Conservation (phyloP, 2,329 filamentous ascomycete genomes). For the Ascochyta clinopodiicola region DNA sequence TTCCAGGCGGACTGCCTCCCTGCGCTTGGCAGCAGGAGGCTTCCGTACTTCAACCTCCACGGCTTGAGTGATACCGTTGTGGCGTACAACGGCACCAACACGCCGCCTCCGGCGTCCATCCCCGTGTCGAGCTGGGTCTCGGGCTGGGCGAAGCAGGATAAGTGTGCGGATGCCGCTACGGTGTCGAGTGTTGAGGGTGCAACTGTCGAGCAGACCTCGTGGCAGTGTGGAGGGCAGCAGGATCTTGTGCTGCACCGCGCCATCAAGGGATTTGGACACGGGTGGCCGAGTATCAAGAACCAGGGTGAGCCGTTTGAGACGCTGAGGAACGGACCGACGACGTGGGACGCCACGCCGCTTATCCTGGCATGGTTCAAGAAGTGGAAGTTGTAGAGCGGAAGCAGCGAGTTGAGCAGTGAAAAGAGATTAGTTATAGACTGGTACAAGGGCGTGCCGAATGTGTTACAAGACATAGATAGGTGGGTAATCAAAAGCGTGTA, state of each 20-base stretch:
- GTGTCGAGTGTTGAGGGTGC: slow-evolving; percentile 12
- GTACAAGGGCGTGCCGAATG: no score
- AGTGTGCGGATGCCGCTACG: slow-evolving; percentile 4
- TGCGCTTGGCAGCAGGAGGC: not conserved
- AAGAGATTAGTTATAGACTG: no score
- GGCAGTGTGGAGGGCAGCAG: slow-evolving; percentile 9
- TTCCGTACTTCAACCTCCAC: slow-evolving; percentile 32
- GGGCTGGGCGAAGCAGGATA: slow-evolving; percentile 18
- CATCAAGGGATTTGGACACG: slow-evolving; percentile 32
- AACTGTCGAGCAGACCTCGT: slow-evolving; percentile 14
- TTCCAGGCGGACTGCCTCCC: slow-evolving; percentile 25
- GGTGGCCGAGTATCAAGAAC: slow-evolving; percentile 27
- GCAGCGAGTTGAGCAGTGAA: no score
- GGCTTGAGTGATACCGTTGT: slow-evolving; percentile 30
- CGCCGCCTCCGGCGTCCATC: slow-evolving; percentile 20
- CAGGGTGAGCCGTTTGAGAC: slow-evolving; percentile 30
- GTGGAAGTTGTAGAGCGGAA: slow-evolving; percentile 19
- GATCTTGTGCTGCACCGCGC: slow-evolving; percentile 24
- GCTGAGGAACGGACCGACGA: slow-evolving; percentile 25
- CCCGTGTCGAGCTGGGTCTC: slow-evolving; percentile 23
- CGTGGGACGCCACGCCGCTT: slow-evolving; percentile 30
- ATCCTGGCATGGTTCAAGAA: slow-evolving; percentile 29
- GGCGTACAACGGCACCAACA: slow-evolving; percentile 31
- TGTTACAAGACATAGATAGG: no score
- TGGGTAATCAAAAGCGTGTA: no score